Base-by-base conservation (phyloP, 441 rosid genomes). In the Theobroma grandiflorum region DNA sequence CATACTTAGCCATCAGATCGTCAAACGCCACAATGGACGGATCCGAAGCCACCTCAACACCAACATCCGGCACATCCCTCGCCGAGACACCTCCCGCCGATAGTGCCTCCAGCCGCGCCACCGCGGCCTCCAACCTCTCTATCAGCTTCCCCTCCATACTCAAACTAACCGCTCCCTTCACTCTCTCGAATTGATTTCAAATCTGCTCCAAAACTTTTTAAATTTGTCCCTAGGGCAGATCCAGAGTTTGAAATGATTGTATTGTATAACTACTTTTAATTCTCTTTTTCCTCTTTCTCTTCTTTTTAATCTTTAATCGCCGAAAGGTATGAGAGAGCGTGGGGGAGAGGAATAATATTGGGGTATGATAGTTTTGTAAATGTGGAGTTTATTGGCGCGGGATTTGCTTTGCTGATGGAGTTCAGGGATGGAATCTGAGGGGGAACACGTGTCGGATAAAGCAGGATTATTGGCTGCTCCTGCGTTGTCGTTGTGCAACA, bases 71-170 rank as follows among this genome's bases (percentile, higher is more conserved):
- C 63, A 79, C 64, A 45, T 65, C 72, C 20, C 26, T 87, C 47
- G 65, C 64, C 75, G 82, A 79, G 72, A 58, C 84, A 47, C 80
- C 89, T 37, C 20, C 74, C 33, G 71, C 74, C 4, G 98, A 91
- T 35, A 95, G 53, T 50, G 88, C 85, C 84, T 95, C 98, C 64
- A 97, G 82, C 80, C 92, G 89, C 74, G 86, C 81, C 76, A 97
- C 98, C 79, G 97, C 98, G 68, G 91, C 88, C 78, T 97, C 99
- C 33, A 97, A 84, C 78, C 98, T 85, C 81, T 84, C 82, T 47
- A 94, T 87, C 85, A 97, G 87, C 88, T 83, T 89, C 88, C 87
- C 95, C 75, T 95, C 98, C 98, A 95, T 94, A n/a, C 52, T 35
- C 45, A 45, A 42, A 43, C 74, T 65, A 53, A 86, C 66, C 33